Percentiles rank a stretch among this genome's conserved stretches.
Evolutionary conservation across 345 rosid species (phyloP).

Genomic region (Streptanthus diversifolius): DNA sequence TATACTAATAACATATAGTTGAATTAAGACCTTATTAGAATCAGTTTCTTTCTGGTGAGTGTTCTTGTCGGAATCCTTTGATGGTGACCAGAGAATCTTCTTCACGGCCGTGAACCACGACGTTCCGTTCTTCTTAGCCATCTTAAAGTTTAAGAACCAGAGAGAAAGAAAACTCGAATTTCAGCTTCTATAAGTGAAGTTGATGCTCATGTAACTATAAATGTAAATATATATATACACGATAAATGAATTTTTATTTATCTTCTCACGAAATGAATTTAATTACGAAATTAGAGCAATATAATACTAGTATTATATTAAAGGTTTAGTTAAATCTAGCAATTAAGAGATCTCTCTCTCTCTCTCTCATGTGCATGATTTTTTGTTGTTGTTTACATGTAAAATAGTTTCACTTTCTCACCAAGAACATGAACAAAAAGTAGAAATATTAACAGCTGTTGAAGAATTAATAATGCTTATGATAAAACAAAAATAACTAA

Average conservation of each 20-base stretch:
- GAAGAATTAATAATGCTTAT: conserved; percentile 7
- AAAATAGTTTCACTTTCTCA: not conserved
- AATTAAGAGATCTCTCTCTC: not conserved
- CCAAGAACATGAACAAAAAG: not conserved
- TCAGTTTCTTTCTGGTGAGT: conserved; percentile 55
- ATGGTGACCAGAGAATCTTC: conserved; percentile 80
- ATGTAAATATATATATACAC: conserved; percentile 7
- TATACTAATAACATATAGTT: not conserved
- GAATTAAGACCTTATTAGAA: conserved; percentile 47
- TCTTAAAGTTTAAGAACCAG: conserved; percentile 15
- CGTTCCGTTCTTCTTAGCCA: conserved; percentile 67
- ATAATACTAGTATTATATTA: no score
- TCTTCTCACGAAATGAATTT: not conserved
- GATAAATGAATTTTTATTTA: not conserved
- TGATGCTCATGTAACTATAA: conserved; percentile 25
- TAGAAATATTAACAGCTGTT: conserved; percentile 15
- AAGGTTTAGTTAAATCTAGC: no score
- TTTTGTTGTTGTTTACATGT: not conserved
- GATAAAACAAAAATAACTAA: conserved; percentile 17
- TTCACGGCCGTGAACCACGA: conserved; percentile 81
- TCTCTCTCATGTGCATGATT: not conserved
- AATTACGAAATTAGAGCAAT: not conserved
- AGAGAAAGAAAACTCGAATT: not conserved
- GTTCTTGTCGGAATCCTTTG: conserved; percentile 56
- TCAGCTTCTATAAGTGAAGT: conserved; percentile 16